Conservation (phyloP, 2,329 filamentous ascomycete genomes). For the Epichloe festucae region DNA sequence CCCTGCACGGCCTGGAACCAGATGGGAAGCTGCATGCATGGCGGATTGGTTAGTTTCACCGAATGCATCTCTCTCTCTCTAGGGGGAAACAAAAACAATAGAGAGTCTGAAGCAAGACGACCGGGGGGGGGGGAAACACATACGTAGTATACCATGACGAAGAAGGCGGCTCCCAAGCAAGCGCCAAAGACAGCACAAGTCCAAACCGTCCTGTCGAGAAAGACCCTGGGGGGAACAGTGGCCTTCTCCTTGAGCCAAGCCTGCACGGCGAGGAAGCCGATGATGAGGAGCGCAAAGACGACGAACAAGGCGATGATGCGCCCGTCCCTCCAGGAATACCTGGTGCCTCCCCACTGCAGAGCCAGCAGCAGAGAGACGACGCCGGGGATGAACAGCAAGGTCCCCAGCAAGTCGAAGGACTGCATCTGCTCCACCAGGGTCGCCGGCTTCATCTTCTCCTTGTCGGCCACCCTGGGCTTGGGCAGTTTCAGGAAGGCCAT, state of each 20-base stretch:
- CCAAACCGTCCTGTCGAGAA: conserved; percentile 14
- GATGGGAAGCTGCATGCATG: conserved; percentile 14
- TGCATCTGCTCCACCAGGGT: background rate
- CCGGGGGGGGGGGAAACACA: background rate
- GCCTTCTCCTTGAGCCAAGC: conserved; percentile 14
- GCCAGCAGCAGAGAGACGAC: conserved; percentile 35
- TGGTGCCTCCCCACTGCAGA: conserved; percentile 35
- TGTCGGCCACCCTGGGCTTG: conserved; percentile 4
- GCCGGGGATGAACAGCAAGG: conserved; percentile 19
- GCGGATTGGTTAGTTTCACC: conserved; percentile 15
- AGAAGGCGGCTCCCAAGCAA: conserved; percentile 9
- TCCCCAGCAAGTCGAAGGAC: conserved; percentile 15
- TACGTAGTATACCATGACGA: conserved; percentile 8
- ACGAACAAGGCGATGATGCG: conserved; percentile 7
- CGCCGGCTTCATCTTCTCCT: conserved; percentile 9
- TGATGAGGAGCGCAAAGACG: conserved; percentile 5
- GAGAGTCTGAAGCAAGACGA: background rate
- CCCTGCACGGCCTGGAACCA: conserved; percentile 37
- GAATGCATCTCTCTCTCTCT: too few relatives aligned
- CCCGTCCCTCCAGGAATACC: conserved; percentile 15
- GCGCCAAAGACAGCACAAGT: conserved; percentile 13
- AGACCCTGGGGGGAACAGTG: conserved; percentile 6
- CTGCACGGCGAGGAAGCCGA: conserved; percentile 22
- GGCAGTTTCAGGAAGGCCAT: conserved; percentile 9
- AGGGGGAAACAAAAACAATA: conserved; percentile 19